Evolutionary conservation across 1,284 basidiomycete species (phyloP).

Genomic region (Marasmius oreades): DNA sequence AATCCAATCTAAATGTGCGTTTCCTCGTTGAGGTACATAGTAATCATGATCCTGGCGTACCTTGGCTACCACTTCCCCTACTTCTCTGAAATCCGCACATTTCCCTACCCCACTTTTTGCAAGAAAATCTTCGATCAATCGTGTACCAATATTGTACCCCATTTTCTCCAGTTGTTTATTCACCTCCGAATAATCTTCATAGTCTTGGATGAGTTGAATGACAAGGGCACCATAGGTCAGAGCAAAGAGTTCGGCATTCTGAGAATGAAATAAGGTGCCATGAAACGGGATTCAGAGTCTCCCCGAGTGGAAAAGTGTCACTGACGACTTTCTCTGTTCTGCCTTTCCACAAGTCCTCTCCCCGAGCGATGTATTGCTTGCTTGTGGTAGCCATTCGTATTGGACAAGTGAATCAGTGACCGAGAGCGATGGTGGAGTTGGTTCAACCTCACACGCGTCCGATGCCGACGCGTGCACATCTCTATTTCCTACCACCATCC

Average conservation of each 20-base stretch:
- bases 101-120: constrained; percentile 84
- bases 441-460: too few relatives aligned
- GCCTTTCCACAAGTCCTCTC: constrained; percentile 90
- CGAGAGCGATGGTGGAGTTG: neutral
- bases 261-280: constrained; percentile 21
- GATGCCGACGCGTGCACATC: too few relatives aligned
- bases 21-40: neutral
- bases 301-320: constrained; percentile 8
- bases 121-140: constrained; percentile 97
- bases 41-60: constrained; percentile 37
- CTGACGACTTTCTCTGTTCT: constrained; percentile 88
- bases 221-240: constrained; percentile 97
- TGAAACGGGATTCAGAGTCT: constrained; percentile 1
- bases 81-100: constrained; percentile 90
- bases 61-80: constrained; percentile 92
- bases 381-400: constrained; percentile 59
- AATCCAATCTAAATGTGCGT: constrained; percentile 79
- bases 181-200: constrained; percentile 93
- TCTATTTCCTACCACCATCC: too few relatives aligned
- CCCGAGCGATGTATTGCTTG: constrained; percentile 80
- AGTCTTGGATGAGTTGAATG: constrained; percentile 98
- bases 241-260: constrained; percentile 97
- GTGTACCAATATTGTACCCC: constrained; percentile 98
- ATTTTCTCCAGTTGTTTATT: constrained; percentile 86
- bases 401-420: neutral